Evolutionary conservation across 768 basidiomycete species (phyloP).

Genomic region (Rhodosporidiobolus sp.): DNA sequence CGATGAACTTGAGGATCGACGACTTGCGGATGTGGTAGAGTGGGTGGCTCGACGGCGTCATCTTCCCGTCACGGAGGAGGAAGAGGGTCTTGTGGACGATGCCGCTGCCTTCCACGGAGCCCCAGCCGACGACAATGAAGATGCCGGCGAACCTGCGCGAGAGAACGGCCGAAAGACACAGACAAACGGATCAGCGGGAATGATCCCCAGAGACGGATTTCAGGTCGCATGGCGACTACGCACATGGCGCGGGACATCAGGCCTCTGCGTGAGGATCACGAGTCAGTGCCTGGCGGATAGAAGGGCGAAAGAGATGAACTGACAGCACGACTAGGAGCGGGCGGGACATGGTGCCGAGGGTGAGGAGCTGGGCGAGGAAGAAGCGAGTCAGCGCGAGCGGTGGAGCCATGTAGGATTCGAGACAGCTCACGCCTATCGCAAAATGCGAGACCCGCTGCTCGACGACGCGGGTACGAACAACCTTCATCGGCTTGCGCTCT

Average conservation of each 20-base stretch:
- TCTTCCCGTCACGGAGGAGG: conserved; percentile 66
- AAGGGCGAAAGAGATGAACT: neutral
- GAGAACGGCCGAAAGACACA: no score
- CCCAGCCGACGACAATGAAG: conserved; percentile 65
- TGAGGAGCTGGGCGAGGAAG: conserved; percentile 20
- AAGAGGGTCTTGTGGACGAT: conserved; percentile 77
- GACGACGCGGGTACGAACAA: conserved; percentile 62
- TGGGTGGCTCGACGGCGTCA: conserved; percentile 64
- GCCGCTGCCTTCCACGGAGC: conserved; percentile 73
- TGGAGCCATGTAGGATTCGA: neutral
- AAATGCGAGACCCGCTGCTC: conserved; percentile 93
- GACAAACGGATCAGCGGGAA: no score
- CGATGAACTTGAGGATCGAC: conserved; percentile 67
- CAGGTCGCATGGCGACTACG: no score
- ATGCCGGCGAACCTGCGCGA: conserved; percentile 36
- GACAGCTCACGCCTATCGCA: conserved; percentile 70
- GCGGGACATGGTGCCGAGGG: conserved; percentile 69
- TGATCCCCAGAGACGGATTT: no score
- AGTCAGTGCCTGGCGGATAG: neutral
- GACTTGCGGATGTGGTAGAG: conserved; percentile 70
- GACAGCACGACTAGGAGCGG: conserved; percentile 74
- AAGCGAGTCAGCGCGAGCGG: neutral
- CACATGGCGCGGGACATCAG: conserved; percentile 67
- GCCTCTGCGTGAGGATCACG: conserved; percentile 42
- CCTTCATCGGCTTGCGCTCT: conserved; percentile 39